Evolutionary conservation across 352 stramenopile species (phyloP).

Genomic region (Pythium brachiatum): DNA sequence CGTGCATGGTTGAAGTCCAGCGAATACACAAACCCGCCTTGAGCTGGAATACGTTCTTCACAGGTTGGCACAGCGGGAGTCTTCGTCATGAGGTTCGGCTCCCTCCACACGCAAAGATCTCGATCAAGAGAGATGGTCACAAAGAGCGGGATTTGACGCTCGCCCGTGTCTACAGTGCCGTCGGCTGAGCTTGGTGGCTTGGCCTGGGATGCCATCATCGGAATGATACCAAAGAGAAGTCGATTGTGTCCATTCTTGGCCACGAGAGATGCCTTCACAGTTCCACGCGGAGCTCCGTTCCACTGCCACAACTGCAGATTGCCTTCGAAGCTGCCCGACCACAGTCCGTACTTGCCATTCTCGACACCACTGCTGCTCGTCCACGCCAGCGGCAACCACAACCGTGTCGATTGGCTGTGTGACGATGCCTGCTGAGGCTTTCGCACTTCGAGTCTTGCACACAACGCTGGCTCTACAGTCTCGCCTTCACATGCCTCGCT

Average conservation of each 20-base stretch:
- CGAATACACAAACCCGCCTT: constrained; percentile 68
- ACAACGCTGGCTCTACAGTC: constrained; percentile 1
- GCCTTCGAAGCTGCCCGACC: constrained; percentile 71
- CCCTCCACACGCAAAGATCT: constrained; percentile 61
- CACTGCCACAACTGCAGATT: constrained; percentile 67
- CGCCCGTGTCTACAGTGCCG: neutral
- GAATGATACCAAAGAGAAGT: constrained; percentile 63
- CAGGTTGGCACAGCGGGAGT: constrained; percentile 24
- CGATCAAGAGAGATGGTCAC: constrained; percentile 65
- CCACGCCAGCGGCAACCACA: constrained; percentile 77
- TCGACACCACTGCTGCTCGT: constrained; percentile 14
- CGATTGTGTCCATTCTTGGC: constrained; percentile 62
- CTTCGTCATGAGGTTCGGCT: constrained; percentile 13
- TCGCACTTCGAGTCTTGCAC: constrained; percentile 39
- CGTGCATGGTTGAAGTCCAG: constrained; percentile 34
- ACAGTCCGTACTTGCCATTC: constrained; percentile 35
- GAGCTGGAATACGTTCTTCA: constrained; percentile 39
- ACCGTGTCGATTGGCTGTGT: constrained; percentile 59
- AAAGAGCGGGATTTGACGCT: constrained; percentile 23
- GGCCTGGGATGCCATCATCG: constrained; percentile 11
- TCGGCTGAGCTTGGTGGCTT: neutral
- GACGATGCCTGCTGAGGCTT: constrained; percentile 62
- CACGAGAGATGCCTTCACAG: constrained; percentile 41
- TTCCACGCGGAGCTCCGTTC: constrained; percentile 13
- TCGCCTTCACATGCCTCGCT: constrained; percentile 10